phyloP scores from a whole-genome alignment of 805 yeast genomes.

The Hanseniaspora hatyaiensis region DNA sequence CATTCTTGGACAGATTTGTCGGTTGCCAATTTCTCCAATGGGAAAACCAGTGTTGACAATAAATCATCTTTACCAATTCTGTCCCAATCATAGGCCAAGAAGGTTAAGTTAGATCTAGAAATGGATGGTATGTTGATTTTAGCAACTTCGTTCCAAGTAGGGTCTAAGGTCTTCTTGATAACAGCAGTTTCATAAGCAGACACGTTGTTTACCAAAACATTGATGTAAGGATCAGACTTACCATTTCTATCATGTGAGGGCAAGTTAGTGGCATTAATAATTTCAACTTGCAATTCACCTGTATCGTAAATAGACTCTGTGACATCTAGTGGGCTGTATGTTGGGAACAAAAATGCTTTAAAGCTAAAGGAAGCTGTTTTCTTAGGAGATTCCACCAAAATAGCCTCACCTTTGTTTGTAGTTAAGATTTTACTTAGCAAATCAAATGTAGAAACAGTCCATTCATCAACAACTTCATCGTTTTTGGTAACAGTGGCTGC shows the following conservation, averaged over 20 bases:
- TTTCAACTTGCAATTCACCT: slow-evolving; percentile 47
- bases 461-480: slow-evolving; percentile 43
- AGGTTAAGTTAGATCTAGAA: slow-evolving; percentile 37
- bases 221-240: slow-evolving; percentile 60
- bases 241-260: slow-evolving; percentile 59
- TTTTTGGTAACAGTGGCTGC: slow-evolving; percentile 37
- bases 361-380: slow-evolving; percentile 31
- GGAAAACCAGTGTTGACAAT: slow-evolving; percentile 43
- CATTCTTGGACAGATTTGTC: slow-evolving; percentile 34
- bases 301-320: slow-evolving; percentile 58
- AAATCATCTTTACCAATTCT: slow-evolving; percentile 56
- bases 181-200: slow-evolving; percentile 48
- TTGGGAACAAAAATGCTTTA: slow-evolving; percentile 51
- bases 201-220: slow-evolving; percentile 42
- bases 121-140: slow-evolving; percentile 54
- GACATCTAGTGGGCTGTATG: slow-evolving; percentile 41
- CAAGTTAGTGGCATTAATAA: slow-evolving; percentile 45
- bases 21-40: slow-evolving; percentile 40
- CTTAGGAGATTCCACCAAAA: slow-evolving; percentile 1
- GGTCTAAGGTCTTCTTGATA: slow-evolving; percentile 55
- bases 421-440: slow-evolving; percentile 41
- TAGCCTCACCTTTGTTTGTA: slow-evolving; percentile 32
- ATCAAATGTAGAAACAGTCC: slow-evolving; percentile 39
- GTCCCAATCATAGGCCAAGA: slow-evolving; percentile 66
- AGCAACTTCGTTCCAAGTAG: slow-evolving; percentile 63